Percentiles rank a stretch among this genome's conserved stretches.
These are phyloP conservation scores for Phytophthora colocasiae DNA, from an alignment of 352 stramenopile genomes.

Conservation along the genomic window DNA sequence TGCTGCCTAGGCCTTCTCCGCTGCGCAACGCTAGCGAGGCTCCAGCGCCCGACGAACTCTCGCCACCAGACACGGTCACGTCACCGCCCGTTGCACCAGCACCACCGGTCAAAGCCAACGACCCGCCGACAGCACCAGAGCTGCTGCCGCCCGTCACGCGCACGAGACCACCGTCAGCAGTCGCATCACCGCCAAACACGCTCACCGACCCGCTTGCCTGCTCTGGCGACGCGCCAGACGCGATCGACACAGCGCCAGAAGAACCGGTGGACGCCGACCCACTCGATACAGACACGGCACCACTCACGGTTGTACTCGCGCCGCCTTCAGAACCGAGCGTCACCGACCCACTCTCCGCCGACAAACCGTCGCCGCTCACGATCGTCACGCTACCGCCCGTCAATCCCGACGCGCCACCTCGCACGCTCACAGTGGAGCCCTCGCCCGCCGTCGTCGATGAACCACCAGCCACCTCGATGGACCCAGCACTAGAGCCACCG, in stretches of 20 bases:
- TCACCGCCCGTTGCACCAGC: slow-evolving; percentile 21
- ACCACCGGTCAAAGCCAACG: slow-evolving; percentile 23
- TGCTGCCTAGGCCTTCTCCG: slow-evolving; percentile 28
- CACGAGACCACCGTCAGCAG: slow-evolving; percentile 16
- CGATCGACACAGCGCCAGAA: slow-evolving; percentile 24
- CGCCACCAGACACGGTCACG: slow-evolving; percentile 23
- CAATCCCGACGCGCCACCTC: slow-evolving; percentile 20
- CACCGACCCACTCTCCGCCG: slow-evolving; percentile 18
- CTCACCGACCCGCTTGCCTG: slow-evolving; percentile 32
- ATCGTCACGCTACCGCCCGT: slow-evolving; percentile 27
- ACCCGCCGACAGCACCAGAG: slow-evolving; percentile 6
- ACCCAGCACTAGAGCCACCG: slow-evolving; percentile 29
- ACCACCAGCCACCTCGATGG: slow-evolving; percentile 34
- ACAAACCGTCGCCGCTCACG: slow-evolving; percentile 13
- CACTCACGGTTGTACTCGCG: slow-evolving; percentile 15
- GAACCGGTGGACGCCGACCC: slow-evolving; percentile 20
- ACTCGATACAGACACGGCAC: slow-evolving; percentile 20
- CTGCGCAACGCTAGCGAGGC: slow-evolving; percentile 24
- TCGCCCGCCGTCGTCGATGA: slow-evolving; percentile 24
- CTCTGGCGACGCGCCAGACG: slow-evolving; percentile 17
- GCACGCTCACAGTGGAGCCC: slow-evolving; percentile 28
- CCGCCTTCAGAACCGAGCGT: slow-evolving; percentile 15
- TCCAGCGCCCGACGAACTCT: slow-evolving; percentile 16
- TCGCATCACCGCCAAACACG: slow-evolving; percentile 23
- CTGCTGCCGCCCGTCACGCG: slow-evolving; percentile 16